Conservation (phyloP, 2,329 filamentous ascomycete genomes). For the Emmonsiellopsis sp. region DNA sequence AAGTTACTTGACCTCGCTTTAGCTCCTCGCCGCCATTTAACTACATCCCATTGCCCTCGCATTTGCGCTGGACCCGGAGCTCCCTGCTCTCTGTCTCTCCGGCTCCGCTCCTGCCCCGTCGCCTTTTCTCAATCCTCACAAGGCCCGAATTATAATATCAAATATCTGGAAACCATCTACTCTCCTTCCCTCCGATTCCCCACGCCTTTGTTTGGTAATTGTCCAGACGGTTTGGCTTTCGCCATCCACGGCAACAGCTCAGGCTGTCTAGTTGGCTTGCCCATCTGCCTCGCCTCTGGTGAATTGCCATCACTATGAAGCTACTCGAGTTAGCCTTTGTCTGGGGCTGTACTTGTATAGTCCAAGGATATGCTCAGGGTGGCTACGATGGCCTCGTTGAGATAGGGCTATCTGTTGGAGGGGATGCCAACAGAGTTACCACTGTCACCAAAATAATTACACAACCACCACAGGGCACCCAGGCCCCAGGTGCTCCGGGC, state of each 20-base stretch:
- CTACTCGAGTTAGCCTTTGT: not conserved
- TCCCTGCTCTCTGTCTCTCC: too few species aligned
- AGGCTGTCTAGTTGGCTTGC: not conserved
- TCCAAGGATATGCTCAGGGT: not conserved
- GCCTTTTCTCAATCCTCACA: too few species aligned
- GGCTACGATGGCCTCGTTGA: not conserved
- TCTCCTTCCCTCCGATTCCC: too few species aligned
- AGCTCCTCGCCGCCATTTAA: too few species aligned
- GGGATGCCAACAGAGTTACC: not conserved
- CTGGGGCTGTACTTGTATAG: not conserved
- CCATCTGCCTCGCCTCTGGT: not conserved
- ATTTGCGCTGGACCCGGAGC: too few species aligned
- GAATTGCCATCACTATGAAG: not conserved
- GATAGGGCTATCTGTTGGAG: not conserved
- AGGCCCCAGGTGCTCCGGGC: not conserved
- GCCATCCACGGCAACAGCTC: not conserved
- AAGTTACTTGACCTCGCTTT: too few species aligned
- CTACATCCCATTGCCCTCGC: too few species aligned
- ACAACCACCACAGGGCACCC: not conserved
- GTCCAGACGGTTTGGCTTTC: too few species aligned
- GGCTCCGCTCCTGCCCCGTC: too few species aligned
- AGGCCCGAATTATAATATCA: too few species aligned
- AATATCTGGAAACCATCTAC: too few species aligned
- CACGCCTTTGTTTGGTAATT: too few species aligned
- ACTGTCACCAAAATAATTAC: constrained; percentile 10